Percentiles rank a stretch among this genome's conserved stretches.
phyloP scores from a whole-genome alignment of 148 eudicot genomes.

The Camellia granthamiana region DNA sequence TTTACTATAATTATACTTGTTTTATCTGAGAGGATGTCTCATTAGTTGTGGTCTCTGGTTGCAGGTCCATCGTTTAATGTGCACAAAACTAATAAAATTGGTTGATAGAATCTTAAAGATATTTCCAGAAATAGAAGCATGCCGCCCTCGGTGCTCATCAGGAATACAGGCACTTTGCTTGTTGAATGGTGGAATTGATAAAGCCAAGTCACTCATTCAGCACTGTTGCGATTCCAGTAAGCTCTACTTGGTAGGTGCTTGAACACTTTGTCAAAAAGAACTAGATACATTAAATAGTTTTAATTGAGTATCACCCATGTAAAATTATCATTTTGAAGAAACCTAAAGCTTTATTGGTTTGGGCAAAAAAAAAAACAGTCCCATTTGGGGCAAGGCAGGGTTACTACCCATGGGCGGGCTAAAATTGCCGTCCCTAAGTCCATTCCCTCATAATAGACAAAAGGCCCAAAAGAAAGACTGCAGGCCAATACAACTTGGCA shows the following conservation, averaged over 20 bases:
- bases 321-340: not conserved
- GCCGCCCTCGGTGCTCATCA: slow-evolving; percentile 64
- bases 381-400: not conserved
- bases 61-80: slow-evolving; percentile 82
- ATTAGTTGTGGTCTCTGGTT: slow-evolving; percentile 9
- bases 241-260: slow-evolving; percentile 72
- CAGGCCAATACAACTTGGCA: not conserved
- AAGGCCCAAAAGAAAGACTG: not conserved
- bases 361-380: not conserved
- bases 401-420: no score
- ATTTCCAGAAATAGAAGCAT: slow-evolving; percentile 70
- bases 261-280: not conserved
- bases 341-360: not conserved
- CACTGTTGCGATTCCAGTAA: slow-evolving; percentile 73
- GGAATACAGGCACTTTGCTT: slow-evolving; percentile 72
- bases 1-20: not conserved
- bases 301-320: slow-evolving; percentile 1
- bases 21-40: not conserved
- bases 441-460: not conserved
- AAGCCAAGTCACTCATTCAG: slow-evolving; percentile 53
- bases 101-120: slow-evolving; percentile 47
- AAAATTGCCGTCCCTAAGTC: not conserved
- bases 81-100: slow-evolving; percentile 48
- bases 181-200: slow-evolving; percentile 50
- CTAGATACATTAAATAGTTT: not conserved